These are phyloP conservation scores for Leccinellum rugosiceps DNA, from an alignment of 768 basidiomycete species.

Conservation along the genomic window DNA sequence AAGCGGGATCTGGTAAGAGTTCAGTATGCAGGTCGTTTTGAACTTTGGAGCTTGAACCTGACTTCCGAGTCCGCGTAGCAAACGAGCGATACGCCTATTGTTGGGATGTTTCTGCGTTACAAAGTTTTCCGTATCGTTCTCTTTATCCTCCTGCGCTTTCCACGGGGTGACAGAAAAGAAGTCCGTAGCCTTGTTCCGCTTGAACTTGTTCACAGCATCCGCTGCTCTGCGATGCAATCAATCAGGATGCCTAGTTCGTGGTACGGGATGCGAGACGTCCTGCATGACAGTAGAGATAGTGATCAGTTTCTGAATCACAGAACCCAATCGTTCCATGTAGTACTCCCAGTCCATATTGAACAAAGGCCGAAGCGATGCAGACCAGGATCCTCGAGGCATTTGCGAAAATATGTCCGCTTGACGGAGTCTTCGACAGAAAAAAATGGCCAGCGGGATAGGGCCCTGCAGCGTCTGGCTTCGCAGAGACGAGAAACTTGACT, in stretches of 20 bases:
- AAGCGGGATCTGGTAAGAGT: slow-evolving; percentile 58
- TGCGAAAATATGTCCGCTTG: slow-evolving; percentile 86
- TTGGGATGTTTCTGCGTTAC: slow-evolving; percentile 22
- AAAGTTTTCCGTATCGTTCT: slow-evolving; percentile 64
- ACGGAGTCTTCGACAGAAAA: slow-evolving; percentile 88
- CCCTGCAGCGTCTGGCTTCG: slow-evolving; percentile 77
- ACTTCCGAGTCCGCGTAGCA: slow-evolving; percentile 39
- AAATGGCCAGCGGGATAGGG: slow-evolving; percentile 98
- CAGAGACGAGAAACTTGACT: slow-evolving; percentile 99
- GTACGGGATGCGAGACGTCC: slow-evolving; percentile 93
- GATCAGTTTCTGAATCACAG: slow-evolving; percentile 97
- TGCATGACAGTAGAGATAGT: slow-evolving; percentile 99
- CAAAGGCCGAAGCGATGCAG: slow-evolving; percentile 86
- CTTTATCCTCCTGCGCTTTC: slow-evolving; percentile 9
- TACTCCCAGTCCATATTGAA: slow-evolving; percentile 94
- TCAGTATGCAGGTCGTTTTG: slow-evolving; percentile 21
- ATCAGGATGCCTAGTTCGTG: slow-evolving; percentile 93
- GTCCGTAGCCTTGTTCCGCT: slow-evolving; percentile 95
- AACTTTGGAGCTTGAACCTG: slow-evolving; percentile 37
- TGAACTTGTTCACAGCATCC: slow-evolving; percentile 91
- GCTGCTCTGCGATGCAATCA: slow-evolving; percentile 93
- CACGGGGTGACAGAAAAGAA: slow-evolving; percentile 58
- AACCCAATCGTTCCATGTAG: slow-evolving; percentile 97
- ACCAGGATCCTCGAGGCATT: slow-evolving; percentile 94
- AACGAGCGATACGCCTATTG: slow-evolving; percentile 48